These are phyloP conservation scores for Limnomonas spitsbergensis DNA, from an alignment of 139 green algal species.

Conservation along the genomic window DNA sequence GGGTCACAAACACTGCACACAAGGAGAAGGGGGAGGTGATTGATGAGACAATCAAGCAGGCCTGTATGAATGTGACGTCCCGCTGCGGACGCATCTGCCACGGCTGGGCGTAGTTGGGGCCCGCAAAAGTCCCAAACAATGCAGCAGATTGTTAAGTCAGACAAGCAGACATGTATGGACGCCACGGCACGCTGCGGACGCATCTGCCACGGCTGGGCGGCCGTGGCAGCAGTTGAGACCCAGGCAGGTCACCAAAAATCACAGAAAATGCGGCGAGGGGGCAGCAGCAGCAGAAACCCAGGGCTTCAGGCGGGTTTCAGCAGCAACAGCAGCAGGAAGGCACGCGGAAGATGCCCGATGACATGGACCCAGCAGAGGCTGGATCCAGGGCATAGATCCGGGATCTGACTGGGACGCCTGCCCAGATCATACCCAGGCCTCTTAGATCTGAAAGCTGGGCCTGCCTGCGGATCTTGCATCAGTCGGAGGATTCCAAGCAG, in stretches of 20 bases:
- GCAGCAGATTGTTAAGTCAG: conserved; percentile 1
- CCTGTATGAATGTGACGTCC: conserved; percentile 23
- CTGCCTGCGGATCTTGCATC: too few species aligned
- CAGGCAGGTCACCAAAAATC: conserved; percentile 64
- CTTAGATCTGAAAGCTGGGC: too few species aligned
- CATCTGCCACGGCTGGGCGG: conserved; percentile 73
- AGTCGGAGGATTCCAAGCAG: too few species aligned
- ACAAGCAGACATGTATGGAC: neutral
- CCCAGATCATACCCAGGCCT: too few species aligned
- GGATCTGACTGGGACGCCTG: too few species aligned
- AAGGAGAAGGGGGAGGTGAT: neutral
- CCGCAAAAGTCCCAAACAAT: conserved; percentile 64
- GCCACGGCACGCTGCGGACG: conserved; percentile 50
- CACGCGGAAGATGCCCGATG: too few species aligned
- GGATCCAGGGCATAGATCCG: too few species aligned
- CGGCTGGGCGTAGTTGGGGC: conserved; percentile 70
- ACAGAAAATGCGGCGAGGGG: too few species aligned
- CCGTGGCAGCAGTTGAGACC: conserved; percentile 73
- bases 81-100: conserved; percentile 71
- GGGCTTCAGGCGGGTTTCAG: too few species aligned
- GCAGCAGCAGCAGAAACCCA: too few species aligned
- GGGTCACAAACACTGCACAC: conserved; percentile 57
- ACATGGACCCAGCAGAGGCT: too few species aligned
- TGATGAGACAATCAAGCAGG: neutral
- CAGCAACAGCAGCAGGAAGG: too few species aligned